Base-by-base conservation (phyloP, 179 eudicot species). In the Silene noctiflora region DNA sequence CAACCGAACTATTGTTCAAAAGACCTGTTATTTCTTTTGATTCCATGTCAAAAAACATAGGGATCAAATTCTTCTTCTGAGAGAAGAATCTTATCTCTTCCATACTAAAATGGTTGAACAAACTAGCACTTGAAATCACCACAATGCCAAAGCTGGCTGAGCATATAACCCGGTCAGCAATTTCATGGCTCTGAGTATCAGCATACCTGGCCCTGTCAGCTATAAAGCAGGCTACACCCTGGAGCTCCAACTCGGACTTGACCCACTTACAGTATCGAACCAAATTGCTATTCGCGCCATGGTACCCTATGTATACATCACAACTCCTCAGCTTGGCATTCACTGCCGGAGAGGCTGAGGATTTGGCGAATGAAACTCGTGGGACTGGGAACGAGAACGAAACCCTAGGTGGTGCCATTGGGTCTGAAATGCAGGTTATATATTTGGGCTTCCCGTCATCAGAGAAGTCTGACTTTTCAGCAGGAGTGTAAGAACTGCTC, bases 351-450 rank as follows among this genome's bases (percentile, higher is more conserved):
- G 97, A 91, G 64, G 81, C 85, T 0, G 92, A 84, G 31, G 85
- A 83, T 75, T 86, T 92, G 1, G 90, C 88, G 21, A 88, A 88
- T 2, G 98, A 93, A 76, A 89, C 76, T 3, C 98, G 83, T 13
- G 97, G 97, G 72, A 91, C 88, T 0, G 92, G 92, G 66, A 91
- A 93, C 1, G 98, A 93, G 76, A 93, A 93, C 1, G 98, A 93
- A 75, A 88, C 80, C 4, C 98, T 81, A 46, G 97, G 88, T 25
- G 81, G 64, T 77, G 84, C 71, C 17, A 78, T 63, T 19, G 51
- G 56, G 7, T 88, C 89, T 12, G 84, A 86, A 20, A 78, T 87
- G 42, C 86, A 83, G 21, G 84, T 81, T 67, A 85, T 83, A n/a
- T 81, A 85, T 77, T 86, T 88, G 77, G 82, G 85, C 81, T 88